These are phyloP conservation scores for Tulasnella sp. DNA, from an alignment of 768 basidiomycete genomes.

Conservation along the genomic window DNA sequence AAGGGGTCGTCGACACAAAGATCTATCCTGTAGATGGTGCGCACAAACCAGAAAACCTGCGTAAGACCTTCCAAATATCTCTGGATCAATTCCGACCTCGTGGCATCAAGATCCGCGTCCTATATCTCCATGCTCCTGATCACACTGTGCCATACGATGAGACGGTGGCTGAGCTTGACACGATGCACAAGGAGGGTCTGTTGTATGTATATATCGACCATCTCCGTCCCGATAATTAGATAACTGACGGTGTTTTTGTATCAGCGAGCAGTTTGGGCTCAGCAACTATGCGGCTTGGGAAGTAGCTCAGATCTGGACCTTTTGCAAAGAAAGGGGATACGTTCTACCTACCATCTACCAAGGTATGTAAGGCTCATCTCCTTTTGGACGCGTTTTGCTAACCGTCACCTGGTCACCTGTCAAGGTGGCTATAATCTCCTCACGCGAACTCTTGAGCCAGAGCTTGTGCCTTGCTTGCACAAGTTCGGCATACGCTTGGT, in stretches of 20 bases:
- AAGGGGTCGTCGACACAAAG: constrained; percentile 41
- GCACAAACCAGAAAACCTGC: constrained; percentile 13
- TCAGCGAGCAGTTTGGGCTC: constrained; percentile 30
- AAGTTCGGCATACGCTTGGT: constrained; percentile 15
- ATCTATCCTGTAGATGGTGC: constrained; percentile 20
- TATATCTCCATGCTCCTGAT: constrained; percentile 38
- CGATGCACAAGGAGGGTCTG: constrained; percentile 41
- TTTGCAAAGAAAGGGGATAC: constrained; percentile 35
- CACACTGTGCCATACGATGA: constrained; percentile 36
- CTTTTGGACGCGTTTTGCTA: no score
- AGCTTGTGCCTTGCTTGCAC: constrained; percentile 16
- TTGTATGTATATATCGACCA: constrained; percentile 32
- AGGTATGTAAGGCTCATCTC: constrained; percentile 1
- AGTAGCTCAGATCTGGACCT: constrained; percentile 33
- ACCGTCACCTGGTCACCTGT: background rate
- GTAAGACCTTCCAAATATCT: constrained; percentile 13
- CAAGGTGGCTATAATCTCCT: constrained; percentile 8
- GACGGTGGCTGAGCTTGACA: constrained; percentile 37
- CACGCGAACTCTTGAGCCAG: constrained; percentile 11
- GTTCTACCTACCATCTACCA: constrained; percentile 41
- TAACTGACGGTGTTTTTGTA: background rate
- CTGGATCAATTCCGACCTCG: constrained; percentile 5
- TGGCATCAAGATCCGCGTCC: constrained; percentile 24
- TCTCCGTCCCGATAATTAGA: background rate
- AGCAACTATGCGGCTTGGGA: constrained; percentile 35